These are phyloP conservation scores for Saccharum spontaneum DNA, from an alignment of 176 grass and related monocot genomes.

Conservation along the genomic window DNA sequence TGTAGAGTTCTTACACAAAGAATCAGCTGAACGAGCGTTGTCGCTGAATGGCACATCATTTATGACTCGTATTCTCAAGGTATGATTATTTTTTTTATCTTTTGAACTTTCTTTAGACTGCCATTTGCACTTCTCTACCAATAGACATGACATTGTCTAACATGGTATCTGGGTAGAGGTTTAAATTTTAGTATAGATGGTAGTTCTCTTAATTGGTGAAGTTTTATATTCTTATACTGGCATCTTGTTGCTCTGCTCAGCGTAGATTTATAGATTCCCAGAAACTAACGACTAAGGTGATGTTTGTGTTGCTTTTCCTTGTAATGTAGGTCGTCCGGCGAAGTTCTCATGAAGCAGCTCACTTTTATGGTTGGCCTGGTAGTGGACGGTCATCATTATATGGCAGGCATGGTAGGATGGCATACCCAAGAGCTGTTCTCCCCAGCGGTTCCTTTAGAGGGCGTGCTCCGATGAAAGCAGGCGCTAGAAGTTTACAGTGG, in stretches of 20 bases:
- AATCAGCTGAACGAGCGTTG: slow-evolving; percentile 82
- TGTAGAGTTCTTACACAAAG: slow-evolving; percentile 87
- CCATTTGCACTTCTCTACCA: neutral
- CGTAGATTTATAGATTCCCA: slow-evolving; percentile 5
- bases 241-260: neutral
- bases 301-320: slow-evolving; percentile 8
- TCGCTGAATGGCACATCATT: slow-evolving; percentile 94
- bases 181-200: neutral
- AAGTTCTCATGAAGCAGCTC: slow-evolving; percentile 87
- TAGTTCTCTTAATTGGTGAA: slow-evolving; percentile 12
- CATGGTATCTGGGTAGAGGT: neutral
- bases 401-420: slow-evolving; percentile 57
- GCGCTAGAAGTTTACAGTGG: slow-evolving; percentile 95
- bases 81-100: slow-evolving; percentile 26
- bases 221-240: neutral
- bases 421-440: slow-evolving; percentile 61
- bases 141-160: neutral
- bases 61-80: slow-evolving; percentile 94
- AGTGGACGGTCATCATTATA: slow-evolving; percentile 47
- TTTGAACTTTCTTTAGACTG: neutral
- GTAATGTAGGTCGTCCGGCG: slow-evolving; percentile 61
- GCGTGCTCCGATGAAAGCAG: slow-evolving; percentile 59
- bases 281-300: neutral
- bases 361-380: slow-evolving; percentile 72
- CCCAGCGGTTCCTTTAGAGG: slow-evolving; percentile 54